These are phyloP conservation scores for Teunomyces barrocoloradensis DNA, from an alignment of 805 yeast species.

Conservation along the genomic window DNA sequence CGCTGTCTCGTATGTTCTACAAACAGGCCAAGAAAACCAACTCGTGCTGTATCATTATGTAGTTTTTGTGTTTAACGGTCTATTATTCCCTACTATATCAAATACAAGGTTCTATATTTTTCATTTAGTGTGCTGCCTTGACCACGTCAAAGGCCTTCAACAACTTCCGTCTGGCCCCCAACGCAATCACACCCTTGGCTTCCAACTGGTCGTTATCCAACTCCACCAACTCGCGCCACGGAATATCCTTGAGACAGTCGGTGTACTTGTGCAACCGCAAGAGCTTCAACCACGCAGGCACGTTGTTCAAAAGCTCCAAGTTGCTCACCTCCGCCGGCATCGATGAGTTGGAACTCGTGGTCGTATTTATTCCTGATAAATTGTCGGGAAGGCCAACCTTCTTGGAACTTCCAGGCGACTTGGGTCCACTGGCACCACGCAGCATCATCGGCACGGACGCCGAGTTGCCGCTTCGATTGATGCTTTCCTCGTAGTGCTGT, in stretches of 20 bases:
- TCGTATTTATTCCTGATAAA: slow-evolving; percentile 13
- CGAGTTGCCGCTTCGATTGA: slow-evolving; percentile 35
- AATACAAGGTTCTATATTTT: slow-evolving; percentile 6
- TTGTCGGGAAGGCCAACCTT: slow-evolving; percentile 6
- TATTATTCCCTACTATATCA: slow-evolving; percentile 8
- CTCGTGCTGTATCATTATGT: slow-evolving; percentile 28
- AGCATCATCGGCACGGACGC: slow-evolving; percentile 33
- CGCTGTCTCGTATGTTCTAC: slow-evolving; percentile 89
- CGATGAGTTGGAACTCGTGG: slow-evolving; percentile 16
- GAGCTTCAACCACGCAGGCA: slow-evolving; percentile 90
- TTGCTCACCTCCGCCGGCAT: slow-evolving; percentile 44
- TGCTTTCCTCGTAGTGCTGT: slow-evolving; percentile 29
- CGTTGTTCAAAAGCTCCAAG: slow-evolving; percentile 58
- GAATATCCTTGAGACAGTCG: slow-evolving; percentile 66
- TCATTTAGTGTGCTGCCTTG: slow-evolving; percentile 23
- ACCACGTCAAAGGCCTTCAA: slow-evolving; percentile 89
- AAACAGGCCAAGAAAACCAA: slow-evolving; percentile 87
- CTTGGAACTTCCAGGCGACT: neutral
- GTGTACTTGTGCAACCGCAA: slow-evolving; percentile 93
- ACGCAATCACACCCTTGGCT: slow-evolving; percentile 80
- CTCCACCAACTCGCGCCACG: slow-evolving; percentile 78
- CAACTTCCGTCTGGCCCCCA: slow-evolving; percentile 94
- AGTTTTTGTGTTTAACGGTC: neutral
- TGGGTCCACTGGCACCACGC: slow-evolving; percentile 7
- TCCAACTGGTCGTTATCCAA: slow-evolving; percentile 69